Conservation (phyloP, 2,329 filamentous ascomycete genomes). For the Venturia aucupariae region DNA sequence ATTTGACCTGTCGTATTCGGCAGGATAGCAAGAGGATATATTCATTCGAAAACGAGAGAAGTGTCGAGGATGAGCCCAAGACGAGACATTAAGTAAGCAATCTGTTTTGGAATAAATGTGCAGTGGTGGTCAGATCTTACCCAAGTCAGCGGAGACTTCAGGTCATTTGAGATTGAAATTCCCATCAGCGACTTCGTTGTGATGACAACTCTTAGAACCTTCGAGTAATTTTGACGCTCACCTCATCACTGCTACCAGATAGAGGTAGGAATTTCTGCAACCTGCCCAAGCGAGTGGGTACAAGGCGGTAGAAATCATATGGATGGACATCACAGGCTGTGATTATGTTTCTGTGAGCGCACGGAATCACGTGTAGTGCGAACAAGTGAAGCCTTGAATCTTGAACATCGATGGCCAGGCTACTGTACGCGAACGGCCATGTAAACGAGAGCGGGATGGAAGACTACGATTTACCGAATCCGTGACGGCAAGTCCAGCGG, state of each 20-base stretch:
- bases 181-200: not conserved
- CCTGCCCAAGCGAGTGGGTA: not conserved
- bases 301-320: not conserved
- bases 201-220: not conserved
- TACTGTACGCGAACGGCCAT: conserved; percentile 3
- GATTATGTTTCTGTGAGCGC: not conserved
- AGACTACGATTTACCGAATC: not conserved
- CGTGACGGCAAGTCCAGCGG: not conserved
- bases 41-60: conserved; percentile 8
- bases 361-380: not conserved
- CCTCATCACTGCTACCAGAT: not conserved
- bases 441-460: not conserved
- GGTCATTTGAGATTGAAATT: not conserved
- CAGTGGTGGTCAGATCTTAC: not conserved
- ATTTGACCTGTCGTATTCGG: not conserved
- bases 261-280: not conserved
- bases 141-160: not conserved
- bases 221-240: not conserved
- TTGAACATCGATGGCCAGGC: not conserved
- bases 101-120: not conserved
- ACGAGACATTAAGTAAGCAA: not conserved
- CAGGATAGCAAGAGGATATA: not conserved
- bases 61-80: not conserved
- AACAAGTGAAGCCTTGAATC: not conserved
- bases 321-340: not conserved